These are phyloP conservation scores for Musa acuminata DNA, from an alignment of 176 grass and related monocot species.

Conservation along the genomic window DNA sequence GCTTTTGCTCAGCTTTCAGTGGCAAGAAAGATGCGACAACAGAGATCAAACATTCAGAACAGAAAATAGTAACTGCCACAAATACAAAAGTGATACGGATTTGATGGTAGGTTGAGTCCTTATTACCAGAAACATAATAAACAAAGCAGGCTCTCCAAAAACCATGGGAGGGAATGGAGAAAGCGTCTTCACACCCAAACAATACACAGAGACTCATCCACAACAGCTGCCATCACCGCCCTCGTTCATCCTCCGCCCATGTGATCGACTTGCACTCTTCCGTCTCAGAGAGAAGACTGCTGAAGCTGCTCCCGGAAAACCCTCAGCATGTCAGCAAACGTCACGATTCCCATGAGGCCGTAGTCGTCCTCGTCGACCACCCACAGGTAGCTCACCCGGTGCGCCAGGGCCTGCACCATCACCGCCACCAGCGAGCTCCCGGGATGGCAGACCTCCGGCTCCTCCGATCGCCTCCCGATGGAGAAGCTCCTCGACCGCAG, in stretches of 20 bases:
- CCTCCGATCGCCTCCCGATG: conserved; percentile 43
- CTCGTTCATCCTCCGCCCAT: neutral
- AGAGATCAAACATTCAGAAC: too few relatives aligned
- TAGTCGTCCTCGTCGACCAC: conserved; percentile 60
- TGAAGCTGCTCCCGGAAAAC: conserved; percentile 70
- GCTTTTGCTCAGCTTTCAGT: too few relatives aligned
- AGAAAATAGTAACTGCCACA: too few relatives aligned
- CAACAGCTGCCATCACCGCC: neutral
- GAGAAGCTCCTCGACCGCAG: conserved; percentile 54
- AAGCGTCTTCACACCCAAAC: neutral
- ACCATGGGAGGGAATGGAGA: neutral
- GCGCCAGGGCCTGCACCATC: conserved; percentile 67
- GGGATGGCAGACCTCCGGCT: conserved; percentile 58
- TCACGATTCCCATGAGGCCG: conserved; percentile 52
- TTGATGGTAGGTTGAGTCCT: neutral
- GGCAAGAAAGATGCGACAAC: too few relatives aligned
- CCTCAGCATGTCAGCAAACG: conserved; percentile 54
- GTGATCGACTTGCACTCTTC: neutral
- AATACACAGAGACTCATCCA: neutral
- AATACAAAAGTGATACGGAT: too few relatives aligned
- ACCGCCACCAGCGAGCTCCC: conserved; percentile 68
- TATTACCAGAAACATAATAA: neutral
- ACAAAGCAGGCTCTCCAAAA: neutral
- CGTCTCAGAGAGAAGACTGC: conserved; percentile 5
- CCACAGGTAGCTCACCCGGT: conserved; percentile 72